A percentile compares a stretch with the other conserved stretches of the same genome.
phyloP scores from a whole-genome alignment of 2,329 filamentous ascomycete genomes.

The Microdochium nivale region DNA sequence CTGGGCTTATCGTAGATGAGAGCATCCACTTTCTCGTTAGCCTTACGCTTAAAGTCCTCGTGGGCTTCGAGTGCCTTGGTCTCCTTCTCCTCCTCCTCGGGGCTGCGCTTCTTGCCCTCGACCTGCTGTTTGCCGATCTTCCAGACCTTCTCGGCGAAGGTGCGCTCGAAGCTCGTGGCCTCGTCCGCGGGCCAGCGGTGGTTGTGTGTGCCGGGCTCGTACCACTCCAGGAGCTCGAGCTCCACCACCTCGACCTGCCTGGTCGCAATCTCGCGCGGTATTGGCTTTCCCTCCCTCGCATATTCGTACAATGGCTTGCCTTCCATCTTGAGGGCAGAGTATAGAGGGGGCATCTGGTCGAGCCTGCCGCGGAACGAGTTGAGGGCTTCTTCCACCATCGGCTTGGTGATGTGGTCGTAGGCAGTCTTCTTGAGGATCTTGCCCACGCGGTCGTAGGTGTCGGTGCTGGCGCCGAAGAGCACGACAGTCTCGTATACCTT shows the following conservation, averaged over 20 bases:
- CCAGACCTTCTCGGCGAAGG: constrained; percentile 65
- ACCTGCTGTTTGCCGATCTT: constrained; percentile 50
- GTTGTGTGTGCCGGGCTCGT: constrained; percentile 70
- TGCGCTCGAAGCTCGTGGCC: constrained; percentile 65
- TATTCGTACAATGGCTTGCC: constrained; percentile 96
- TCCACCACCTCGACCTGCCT: constrained; percentile 70
- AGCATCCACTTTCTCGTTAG: constrained; percentile 48
- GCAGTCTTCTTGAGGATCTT: constrained; percentile 68
- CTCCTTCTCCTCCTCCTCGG: constrained; percentile 47
- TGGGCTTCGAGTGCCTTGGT: constrained; percentile 45
- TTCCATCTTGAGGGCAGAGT: constrained; percentile 85
- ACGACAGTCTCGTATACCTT: constrained; percentile 90
- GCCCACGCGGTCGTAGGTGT: constrained; percentile 82
- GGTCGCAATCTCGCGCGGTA: constrained; percentile 77
- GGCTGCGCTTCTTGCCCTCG: constrained; percentile 37
- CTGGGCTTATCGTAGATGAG: constrained; percentile 42
- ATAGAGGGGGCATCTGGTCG: constrained; percentile 85
- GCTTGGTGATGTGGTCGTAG: constrained; percentile 74
- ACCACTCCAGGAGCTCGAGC: constrained; percentile 77
- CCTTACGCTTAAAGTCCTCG: constrained; percentile 48
- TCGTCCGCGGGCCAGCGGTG: constrained; percentile 75
- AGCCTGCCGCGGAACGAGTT: constrained; percentile 71
- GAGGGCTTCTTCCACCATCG: constrained; percentile 69
- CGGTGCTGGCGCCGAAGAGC: constrained; percentile 84
- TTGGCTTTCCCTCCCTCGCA: constrained; percentile 77